phyloP scores from a whole-genome alignment of 2,329 filamentous ascomycete genomes.

The Exophiala aquamarina region DNA sequence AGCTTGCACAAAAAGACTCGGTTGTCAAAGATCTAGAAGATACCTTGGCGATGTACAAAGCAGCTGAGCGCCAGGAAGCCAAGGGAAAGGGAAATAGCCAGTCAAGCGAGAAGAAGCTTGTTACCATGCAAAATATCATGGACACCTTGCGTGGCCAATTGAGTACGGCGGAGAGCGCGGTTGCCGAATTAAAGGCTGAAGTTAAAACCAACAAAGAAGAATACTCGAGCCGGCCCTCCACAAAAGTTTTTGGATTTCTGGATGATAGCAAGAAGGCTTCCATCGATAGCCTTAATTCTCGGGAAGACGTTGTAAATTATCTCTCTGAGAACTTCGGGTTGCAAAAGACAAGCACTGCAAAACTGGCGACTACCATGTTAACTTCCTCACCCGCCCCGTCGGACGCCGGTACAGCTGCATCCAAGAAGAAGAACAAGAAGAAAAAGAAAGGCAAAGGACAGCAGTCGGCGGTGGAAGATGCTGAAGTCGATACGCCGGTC shows the following conservation, averaged over 20 bases:
- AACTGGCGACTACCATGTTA: constrained; percentile 27
- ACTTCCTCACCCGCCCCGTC: constrained; percentile 21
- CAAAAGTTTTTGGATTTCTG: constrained; percentile 24
- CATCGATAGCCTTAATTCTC: constrained; percentile 17
- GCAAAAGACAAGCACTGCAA: constrained; percentile 12
- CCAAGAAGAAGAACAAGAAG: constrained; percentile 83
- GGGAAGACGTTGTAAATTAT: constrained; percentile 37
- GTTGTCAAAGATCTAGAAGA: constrained; percentile 29
- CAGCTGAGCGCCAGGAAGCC: constrained; percentile 24
- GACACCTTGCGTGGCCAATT: constrained; percentile 55
- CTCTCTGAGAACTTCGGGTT: constrained; percentile 35
- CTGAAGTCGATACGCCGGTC: constrained; percentile 40
- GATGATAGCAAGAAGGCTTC: constrained; percentile 14
- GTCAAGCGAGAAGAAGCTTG: constrained; percentile 51
- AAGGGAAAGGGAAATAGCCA: constrained; percentile 34
- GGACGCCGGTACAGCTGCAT: constrained; percentile 24
- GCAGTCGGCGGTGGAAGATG: constrained; percentile 33
- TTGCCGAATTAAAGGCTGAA: constrained; percentile 44
- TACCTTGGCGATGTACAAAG: constrained; percentile 25
- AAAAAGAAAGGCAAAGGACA: constrained; percentile 65
- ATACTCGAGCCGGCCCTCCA: constrained; percentile 19
- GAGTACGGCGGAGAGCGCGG: constrained; percentile 52
- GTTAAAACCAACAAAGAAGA: constrained; percentile 26
- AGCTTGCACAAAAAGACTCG: constrained; percentile 35
- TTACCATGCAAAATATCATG: constrained; percentile 57